phyloP scores from a whole-genome alignment of 169 alveolate genomes.

The Cryptosporidium tyzzeri region DNA sequence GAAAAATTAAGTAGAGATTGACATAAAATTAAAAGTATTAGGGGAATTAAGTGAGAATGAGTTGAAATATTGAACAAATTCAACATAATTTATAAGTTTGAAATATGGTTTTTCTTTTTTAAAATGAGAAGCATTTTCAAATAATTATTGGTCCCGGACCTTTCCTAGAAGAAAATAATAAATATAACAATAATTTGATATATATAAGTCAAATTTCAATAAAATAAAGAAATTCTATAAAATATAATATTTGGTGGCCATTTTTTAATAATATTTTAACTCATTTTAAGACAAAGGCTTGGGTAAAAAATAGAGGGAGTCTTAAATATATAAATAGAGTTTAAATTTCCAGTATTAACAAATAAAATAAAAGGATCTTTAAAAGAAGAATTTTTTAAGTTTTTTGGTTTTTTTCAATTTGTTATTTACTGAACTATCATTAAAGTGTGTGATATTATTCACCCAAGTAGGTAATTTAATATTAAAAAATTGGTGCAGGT shows the following conservation, averaged over 20 bases:
- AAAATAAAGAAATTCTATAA: background rate
- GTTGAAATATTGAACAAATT: background rate
- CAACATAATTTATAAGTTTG: no score
- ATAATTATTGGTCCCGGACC: background rate
- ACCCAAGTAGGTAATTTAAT: conserved; percentile 12
- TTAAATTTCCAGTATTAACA: background rate
- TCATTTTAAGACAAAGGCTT: background rate
- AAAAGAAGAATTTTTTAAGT: background rate
- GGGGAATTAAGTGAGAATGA: background rate
- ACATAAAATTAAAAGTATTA: background rate
- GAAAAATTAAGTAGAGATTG: background rate
- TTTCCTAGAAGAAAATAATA: background rate
- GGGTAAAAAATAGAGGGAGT: background rate
- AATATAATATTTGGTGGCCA: background rate
- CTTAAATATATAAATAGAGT: background rate
- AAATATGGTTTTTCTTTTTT: background rate
- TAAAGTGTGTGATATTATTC: conserved; percentile 1
- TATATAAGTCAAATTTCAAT: background rate
- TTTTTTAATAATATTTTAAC: background rate
- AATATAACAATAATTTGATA: background rate
- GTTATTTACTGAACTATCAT: background rate
- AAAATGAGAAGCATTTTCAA: background rate
- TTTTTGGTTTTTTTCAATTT: background rate
- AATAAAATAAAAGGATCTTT: background rate
- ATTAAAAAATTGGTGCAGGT: background rate